Conservation (phyloP, 2,329 filamentous ascomycete genomes). For the Aphanocladium album region DNA sequence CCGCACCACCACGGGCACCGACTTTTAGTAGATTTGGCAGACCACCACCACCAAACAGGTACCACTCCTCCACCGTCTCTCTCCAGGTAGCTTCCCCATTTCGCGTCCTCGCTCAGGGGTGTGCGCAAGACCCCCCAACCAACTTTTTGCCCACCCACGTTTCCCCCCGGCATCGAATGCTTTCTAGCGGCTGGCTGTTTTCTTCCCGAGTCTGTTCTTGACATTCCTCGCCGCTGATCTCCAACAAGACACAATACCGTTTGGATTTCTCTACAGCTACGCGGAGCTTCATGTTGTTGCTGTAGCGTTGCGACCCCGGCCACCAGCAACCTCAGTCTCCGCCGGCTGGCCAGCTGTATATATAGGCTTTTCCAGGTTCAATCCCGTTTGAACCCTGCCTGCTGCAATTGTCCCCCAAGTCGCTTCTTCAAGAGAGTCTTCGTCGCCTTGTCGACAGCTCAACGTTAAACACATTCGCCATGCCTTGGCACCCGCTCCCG, state of each 20-base stretch:
- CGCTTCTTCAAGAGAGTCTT: constrained; percentile 13
- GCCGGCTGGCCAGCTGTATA: constrained; percentile 4
- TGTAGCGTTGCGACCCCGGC: not conserved
- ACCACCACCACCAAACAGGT: not conserved
- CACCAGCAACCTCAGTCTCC: constrained; percentile 10
- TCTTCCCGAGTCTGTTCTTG: not conserved
- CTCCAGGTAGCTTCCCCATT: constrained; percentile 4
- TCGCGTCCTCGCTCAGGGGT: constrained; percentile 8
- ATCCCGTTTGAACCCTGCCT: not conserved
- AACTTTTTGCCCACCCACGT: constrained; percentile 7
- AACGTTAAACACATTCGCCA: constrained; percentile 34
- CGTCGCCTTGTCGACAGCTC: not conserved
- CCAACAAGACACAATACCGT: not conserved
- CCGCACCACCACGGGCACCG: not conserved
- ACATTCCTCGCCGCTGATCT: not conserved
- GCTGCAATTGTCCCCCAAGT: not conserved
- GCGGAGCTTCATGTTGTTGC: constrained; percentile 13
- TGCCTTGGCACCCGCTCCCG: constrained; percentile 96
- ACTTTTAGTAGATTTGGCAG: too few relatives aligned
- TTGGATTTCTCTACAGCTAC: not conserved
- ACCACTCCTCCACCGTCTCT: not conserved
- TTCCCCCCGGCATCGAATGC: not conserved
- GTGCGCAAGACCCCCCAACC: constrained; percentile 9
- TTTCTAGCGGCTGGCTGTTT: not conserved
- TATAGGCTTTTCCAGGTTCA: not conserved